Evolutionary conservation across 768 basidiomycete genomes (phyloP).

Genomic region (Leccinum boreale): DNA sequence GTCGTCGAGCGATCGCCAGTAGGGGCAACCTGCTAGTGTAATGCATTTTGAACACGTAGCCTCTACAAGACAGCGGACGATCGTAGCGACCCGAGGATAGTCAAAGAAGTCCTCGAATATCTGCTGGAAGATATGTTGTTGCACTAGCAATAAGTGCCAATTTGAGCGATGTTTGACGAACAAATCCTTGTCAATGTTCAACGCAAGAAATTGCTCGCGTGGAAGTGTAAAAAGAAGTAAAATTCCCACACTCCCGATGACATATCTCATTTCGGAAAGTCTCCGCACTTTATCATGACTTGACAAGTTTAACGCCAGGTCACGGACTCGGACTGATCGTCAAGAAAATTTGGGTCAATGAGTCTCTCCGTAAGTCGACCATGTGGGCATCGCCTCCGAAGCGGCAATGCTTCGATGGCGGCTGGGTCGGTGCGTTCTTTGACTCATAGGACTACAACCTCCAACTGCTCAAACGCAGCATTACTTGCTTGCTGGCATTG

Average conservation of each 20-base stretch:
- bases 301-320: too few relatives aligned
- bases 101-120: not conserved
- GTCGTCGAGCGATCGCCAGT: constrained; percentile 5
- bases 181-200: not conserved
- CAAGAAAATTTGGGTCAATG: not conserved
- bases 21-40: not conserved
- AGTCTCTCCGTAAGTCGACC: too few relatives aligned
- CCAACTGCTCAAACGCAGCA: too few relatives aligned
- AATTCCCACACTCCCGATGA: constrained; percentile 19
- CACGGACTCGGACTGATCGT: not conserved
- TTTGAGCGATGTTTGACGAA: not conserved
- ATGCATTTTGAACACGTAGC: not conserved
- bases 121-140: not conserved
- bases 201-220: not conserved
- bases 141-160: not conserved
- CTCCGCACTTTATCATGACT: constrained; percentile 2
- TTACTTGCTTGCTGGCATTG: not conserved
- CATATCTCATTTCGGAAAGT: constrained; percentile 20
- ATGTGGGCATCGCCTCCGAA: too few relatives aligned
- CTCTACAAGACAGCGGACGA: not conserved
- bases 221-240: not conserved
- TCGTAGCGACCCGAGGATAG: not conserved
- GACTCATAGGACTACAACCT: not conserved
- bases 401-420: not conserved
- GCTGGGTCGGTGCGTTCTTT: not conserved